Evolutionary conservation across 805 yeast genomes (phyloP).

Genomic region (Yarrowia sp.): DNA sequence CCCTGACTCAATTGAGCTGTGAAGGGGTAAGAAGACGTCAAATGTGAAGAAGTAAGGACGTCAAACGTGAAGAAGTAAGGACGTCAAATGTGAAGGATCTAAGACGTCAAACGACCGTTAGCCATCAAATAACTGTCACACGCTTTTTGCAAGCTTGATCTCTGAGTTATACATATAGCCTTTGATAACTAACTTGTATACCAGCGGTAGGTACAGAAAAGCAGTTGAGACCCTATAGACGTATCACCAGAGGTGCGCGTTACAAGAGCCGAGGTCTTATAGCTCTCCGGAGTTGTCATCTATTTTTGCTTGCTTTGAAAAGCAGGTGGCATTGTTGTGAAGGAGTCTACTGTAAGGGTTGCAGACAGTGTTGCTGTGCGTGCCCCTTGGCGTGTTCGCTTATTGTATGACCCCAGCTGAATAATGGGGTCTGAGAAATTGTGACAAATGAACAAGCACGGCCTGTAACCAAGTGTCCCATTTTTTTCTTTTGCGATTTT

Average conservation of each 20-base stretch:
- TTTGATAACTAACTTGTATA: background rate
- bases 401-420: slow-evolving; percentile 1
- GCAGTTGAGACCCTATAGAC: background rate
- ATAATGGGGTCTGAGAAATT: background rate
- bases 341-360: slow-evolving; percentile 28
- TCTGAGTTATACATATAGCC: background rate
- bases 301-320: background rate
- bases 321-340: background rate
- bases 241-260: background rate
- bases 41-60: no score
- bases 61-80: no score
- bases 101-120: no score
- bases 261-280: background rate
- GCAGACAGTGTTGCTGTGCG: background rate
- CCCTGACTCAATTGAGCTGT: no score
- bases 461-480: background rate
- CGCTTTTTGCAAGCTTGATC: background rate
- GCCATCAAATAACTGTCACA: no score
- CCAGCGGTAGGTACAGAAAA: slow-evolving; percentile 9
- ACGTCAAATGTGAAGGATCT: no score
- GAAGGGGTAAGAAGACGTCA: no score
- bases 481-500: slow-evolving; percentile 1
- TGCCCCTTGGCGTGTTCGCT: slow-evolving; percentile 1
- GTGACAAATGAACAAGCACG: slow-evolving; percentile 8
- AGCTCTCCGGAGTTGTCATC: background rate